These are phyloP conservation scores for Caryopteris hybrid DNA, from an alignment of 305 asterid species.

Conservation along the genomic window DNA sequence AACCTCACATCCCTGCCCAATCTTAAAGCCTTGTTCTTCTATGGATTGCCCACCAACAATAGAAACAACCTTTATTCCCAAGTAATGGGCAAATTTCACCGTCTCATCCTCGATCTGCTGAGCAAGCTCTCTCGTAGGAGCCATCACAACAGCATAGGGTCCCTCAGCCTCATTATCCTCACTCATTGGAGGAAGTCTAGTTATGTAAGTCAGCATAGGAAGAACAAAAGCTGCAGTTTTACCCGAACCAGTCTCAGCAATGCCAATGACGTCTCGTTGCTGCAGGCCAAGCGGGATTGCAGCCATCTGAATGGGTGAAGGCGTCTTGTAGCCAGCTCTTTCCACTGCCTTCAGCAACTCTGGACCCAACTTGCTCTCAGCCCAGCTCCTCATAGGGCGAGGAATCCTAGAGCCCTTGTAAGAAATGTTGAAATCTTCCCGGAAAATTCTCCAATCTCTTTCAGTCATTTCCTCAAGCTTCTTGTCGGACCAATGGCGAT, in stretches of 20 bases:
- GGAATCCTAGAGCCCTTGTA: too few relatives aligned
- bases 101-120: constrained; percentile 92
- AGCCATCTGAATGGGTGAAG: too few relatives aligned
- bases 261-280: too few relatives aligned
- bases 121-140: constrained; percentile 86
- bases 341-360: constrained; percentile 72
- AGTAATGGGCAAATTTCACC: constrained; percentile 67
- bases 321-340: constrained; percentile 73
- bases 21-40: too few relatives aligned
- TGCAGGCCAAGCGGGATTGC: too few relatives aligned
- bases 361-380: constrained; percentile 58
- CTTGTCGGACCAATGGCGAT: constrained; percentile 87
- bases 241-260: too few relatives aligned
- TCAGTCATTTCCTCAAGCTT: too few relatives aligned
- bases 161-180: constrained; percentile 82
- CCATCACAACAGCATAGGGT: constrained; percentile 93
- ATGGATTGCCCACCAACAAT: constrained; percentile 93
- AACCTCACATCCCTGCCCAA: constrained; percentile 91
- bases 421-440: too few relatives aligned
- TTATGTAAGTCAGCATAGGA: constrained; percentile 79
- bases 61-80: constrained; percentile 79
- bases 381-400: constrained; percentile 86
- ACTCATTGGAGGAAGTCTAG: constrained; percentile 70
- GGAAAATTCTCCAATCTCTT: too few relatives aligned
- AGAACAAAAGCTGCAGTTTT: constrained; percentile 92